phyloP scores from a whole-genome alignment of 805 yeast genomes.

The Alloascoidea africana region DNA sequence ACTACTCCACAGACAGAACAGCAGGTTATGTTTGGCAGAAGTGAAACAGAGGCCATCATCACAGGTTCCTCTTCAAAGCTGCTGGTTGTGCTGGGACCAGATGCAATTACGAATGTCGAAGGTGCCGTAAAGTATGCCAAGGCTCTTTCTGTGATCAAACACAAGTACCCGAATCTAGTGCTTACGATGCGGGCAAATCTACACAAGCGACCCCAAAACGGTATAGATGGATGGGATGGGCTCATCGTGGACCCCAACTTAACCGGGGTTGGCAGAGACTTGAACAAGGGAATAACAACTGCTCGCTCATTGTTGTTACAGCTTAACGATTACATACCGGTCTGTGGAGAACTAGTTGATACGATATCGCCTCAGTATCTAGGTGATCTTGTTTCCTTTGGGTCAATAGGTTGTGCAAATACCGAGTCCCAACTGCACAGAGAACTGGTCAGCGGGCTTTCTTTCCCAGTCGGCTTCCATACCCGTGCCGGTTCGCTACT shows the following conservation, averaged over 20 bases:
- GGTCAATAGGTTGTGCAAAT: conserved; percentile 98
- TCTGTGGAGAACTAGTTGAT: conserved; percentile 95
- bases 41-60: conserved; percentile 60
- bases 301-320: conserved; percentile 77
- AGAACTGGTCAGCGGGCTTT: conserved; percentile 91
- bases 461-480: conserved; percentile 93
- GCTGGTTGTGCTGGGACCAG: conserved; percentile 87
- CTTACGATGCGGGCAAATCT: conserved; percentile 95
- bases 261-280: conserved; percentile 70
- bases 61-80: conserved; percentile 69
- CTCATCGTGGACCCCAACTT: conserved; percentile 93
- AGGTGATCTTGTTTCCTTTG: conserved; percentile 80
- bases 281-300: conserved; percentile 83
- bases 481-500: conserved; percentile 74
- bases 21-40: conserved; percentile 65
- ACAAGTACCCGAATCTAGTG: conserved; percentile 47
- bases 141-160: conserved; percentile 46
- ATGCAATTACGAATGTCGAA: conserved; percentile 85
- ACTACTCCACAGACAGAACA: conserved; percentile 8
- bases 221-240: conserved; percentile 91
- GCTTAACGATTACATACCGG: conserved; percentile 68
- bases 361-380: conserved; percentile 94
- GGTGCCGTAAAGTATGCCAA: conserved; percentile 85
- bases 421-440: conserved; percentile 97
- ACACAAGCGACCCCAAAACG: conserved; percentile 76